These are phyloP conservation scores for Talaromyces sp. DNA, from an alignment of 2,329 filamentous ascomycete species.

Conservation along the genomic window DNA sequence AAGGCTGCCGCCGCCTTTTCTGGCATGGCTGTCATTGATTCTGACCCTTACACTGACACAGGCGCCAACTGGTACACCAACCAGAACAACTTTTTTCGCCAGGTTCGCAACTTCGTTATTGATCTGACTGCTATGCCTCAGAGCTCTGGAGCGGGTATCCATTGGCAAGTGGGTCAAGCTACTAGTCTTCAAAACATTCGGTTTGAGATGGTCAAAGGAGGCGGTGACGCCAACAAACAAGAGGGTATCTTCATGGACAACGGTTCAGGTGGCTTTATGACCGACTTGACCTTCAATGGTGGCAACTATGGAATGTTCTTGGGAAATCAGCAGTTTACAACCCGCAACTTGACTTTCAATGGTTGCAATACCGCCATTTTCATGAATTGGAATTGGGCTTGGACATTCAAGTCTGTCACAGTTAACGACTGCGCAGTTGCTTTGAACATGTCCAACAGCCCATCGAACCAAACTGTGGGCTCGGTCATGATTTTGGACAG, in stretches of 20 bases:
- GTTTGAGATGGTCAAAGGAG: constrained; percentile 72
- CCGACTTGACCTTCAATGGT: constrained; percentile 78
- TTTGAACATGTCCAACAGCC: constrained; percentile 71
- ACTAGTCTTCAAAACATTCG: constrained; percentile 77
- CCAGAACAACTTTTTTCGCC: constrained; percentile 79
- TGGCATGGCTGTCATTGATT: constrained; percentile 86
- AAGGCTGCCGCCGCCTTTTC: constrained; percentile 69
- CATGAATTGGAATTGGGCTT: constrained; percentile 92
- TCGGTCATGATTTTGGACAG: constrained; percentile 82
- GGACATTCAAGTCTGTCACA: constrained; percentile 71
- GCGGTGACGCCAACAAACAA: constrained; percentile 63
- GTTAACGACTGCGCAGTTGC: constrained; percentile 75
- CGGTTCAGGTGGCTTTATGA: constrained; percentile 79
- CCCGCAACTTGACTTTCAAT: constrained; percentile 78
- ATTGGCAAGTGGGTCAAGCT: constrained; percentile 84
- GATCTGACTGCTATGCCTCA: constrained; percentile 66
- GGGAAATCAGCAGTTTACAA: constrained; percentile 84
- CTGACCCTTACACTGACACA: constrained; percentile 72
- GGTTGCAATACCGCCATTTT: constrained; percentile 77
- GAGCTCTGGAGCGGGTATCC: constrained; percentile 65
- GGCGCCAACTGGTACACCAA: constrained; percentile 76
- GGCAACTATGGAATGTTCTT: constrained; percentile 75
- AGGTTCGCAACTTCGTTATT: constrained; percentile 77
- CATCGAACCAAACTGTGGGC: constrained; percentile 69
- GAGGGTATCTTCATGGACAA: constrained; percentile 83